A percentile compares a stretch with the other conserved stretches of the same genome.
These are phyloP conservation scores for Liquidambar formosana DNA, from an alignment of 164 flowering plant genomes.

Conservation along the genomic window DNA sequence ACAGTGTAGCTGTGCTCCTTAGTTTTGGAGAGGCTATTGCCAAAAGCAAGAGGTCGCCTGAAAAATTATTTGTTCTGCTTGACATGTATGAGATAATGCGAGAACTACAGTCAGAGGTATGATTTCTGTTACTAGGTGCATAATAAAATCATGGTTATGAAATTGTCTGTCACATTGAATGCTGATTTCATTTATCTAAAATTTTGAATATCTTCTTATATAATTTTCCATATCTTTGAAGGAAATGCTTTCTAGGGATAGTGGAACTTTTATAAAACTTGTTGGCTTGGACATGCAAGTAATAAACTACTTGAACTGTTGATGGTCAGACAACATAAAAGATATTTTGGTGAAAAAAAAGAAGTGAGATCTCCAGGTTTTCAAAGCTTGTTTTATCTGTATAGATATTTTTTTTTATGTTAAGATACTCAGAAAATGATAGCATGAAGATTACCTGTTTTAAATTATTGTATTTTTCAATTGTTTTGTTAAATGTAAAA, in stretches of 20 bases:
- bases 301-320: not conserved
- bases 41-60: conserved; percentile 96
- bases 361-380: no score
- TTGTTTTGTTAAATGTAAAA: no score
- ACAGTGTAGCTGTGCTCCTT: conserved; percentile 78
- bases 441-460: no score
- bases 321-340: not conserved
- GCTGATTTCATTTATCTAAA: not conserved
- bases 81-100: conserved; percentile 98
- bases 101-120: conserved; percentile 91
- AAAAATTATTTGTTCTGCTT: conserved; percentile 86
- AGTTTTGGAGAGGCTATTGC: conserved; percentile 99
- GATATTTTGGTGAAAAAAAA: no score
- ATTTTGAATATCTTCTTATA: not conserved
- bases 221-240: not conserved
- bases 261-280: not conserved
- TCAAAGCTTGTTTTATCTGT: no score
- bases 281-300: no score
- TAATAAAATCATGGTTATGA: not conserved
- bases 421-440: no score
- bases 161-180: not conserved
- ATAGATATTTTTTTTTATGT: no score
- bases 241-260: not conserved
- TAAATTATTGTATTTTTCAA: no score
- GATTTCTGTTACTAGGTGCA: conserved; percentile 1